phyloP scores from a whole-genome alignment of 805 yeast species.

The Jamesozyma piceae region DNA sequence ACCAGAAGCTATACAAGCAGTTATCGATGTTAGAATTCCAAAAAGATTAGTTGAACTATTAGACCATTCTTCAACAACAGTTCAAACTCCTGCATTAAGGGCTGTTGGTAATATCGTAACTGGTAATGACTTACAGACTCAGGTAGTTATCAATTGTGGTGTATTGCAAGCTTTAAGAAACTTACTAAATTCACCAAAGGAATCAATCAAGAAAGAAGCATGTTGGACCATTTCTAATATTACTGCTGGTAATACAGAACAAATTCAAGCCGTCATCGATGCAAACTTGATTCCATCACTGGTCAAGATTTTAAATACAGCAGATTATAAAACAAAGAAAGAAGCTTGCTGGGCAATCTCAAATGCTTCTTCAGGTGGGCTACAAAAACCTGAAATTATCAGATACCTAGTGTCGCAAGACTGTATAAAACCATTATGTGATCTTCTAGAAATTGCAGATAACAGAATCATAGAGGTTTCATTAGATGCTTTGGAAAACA shows the following conservation, averaged over 20 bases:
- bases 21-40: constrained; percentile 92
- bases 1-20: constrained; percentile 89
- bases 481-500: constrained; percentile 88
- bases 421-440: constrained; percentile 94
- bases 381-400: constrained; percentile 85
- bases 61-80: constrained; percentile 71
- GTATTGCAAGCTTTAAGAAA: constrained; percentile 79
- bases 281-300: constrained; percentile 88
- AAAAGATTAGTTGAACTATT: constrained; percentile 86
- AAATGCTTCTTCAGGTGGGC: constrained; percentile 94
- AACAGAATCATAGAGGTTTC: constrained; percentile 89
- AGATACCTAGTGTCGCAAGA: constrained; percentile 90
- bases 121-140: constrained; percentile 93
- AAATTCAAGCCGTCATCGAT: constrained; percentile 94
- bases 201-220: constrained; percentile 90
- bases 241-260: constrained; percentile 93
- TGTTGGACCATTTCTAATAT: constrained; percentile 98
- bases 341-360: constrained; percentile 99
- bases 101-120: constrained; percentile 97
- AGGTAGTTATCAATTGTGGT: constrained; percentile 86
- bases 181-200: constrained; percentile 74
- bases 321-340: constrained; percentile 91
- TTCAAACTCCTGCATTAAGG: constrained; percentile 94
- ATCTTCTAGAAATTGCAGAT: constrained; percentile 79
- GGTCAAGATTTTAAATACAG: constrained; percentile 66